A percentile compares a stretch with the other conserved stretches of the same genome.
phyloP scores from a whole-genome alignment of 192 early-diverging fungal genomes.

The Helicostylum pulchrum region DNA sequence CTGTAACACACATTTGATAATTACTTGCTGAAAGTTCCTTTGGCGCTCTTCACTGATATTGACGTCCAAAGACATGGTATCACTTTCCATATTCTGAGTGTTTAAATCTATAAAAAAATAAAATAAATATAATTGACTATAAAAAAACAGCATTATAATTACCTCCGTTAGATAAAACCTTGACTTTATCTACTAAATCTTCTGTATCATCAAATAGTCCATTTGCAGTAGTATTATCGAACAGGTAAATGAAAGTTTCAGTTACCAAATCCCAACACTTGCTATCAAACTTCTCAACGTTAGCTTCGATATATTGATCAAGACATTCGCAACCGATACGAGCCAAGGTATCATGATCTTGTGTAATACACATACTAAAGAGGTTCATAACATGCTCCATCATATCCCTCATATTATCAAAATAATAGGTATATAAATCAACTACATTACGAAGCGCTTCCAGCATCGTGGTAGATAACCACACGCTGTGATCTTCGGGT shows the following conservation, averaged over 20 bases:
- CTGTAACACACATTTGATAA: conserved; percentile 88
- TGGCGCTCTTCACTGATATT: conserved; percentile 49
- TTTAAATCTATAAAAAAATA: conserved; percentile 4
- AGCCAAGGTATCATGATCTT: conserved; percentile 90
- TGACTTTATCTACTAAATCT: conserved; percentile 31
- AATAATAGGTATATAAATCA: conserved; percentile 80
- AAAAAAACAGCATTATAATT: too few species aligned
- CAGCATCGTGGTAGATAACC: conserved; percentile 93
- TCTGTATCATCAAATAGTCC: conserved; percentile 58
- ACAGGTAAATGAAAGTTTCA: conserved; percentile 65
- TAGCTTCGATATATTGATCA: conserved; percentile 82
- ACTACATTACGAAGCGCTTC: conserved; percentile 87
- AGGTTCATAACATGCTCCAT: conserved; percentile 78
- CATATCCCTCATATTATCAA: conserved; percentile 65
- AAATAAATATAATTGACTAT: not conserved
- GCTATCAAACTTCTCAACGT: conserved; percentile 69
- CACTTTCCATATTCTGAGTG: conserved; percentile 7
- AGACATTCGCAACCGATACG: conserved; percentile 87
- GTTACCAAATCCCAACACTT: conserved; percentile 74
- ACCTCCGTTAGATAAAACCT: not conserved
- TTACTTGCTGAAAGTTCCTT: conserved; percentile 78
- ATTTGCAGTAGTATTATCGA: conserved; percentile 77
- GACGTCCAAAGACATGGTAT: conserved; percentile 11
- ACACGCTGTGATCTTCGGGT: conserved; percentile 85
- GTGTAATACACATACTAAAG: conserved; percentile 81